Evolutionary conservation across 2,329 filamentous ascomycete genomes (phyloP).

Genomic region (Arthrobotrys pseudoclavata): DNA sequence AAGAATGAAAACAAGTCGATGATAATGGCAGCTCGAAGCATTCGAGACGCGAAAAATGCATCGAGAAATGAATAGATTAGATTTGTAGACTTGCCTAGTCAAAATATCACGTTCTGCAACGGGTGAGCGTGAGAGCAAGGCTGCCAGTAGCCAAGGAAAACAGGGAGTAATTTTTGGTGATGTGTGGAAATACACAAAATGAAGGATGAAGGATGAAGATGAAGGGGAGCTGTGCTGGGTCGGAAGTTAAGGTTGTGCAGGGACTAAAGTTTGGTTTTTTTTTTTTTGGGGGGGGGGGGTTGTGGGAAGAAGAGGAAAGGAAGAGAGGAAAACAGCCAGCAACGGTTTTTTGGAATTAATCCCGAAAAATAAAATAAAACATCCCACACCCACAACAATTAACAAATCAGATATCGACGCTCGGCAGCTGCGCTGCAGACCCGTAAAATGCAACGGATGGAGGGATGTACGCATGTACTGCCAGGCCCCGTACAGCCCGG

Average conservation of each 20-base stretch:
- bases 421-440: constrained; percentile 12
- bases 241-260: constrained; percentile 28
- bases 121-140: constrained; percentile 23
- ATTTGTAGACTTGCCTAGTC: constrained; percentile 17
- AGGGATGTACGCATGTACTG: constrained; percentile 18
- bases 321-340: constrained; percentile 33
- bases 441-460: constrained; percentile 26
- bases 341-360: constrained; percentile 43
- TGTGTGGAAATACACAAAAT: constrained; percentile 10
- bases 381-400: constrained; percentile 59
- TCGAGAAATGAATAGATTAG: constrained; percentile 22
- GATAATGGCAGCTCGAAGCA: constrained; percentile 43
- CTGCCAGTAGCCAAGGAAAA: constrained; percentile 20
- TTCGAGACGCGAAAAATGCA: constrained; percentile 57
- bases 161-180: constrained; percentile 2
- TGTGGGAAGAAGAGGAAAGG: constrained; percentile 33
- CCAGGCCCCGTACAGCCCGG: not conserved
- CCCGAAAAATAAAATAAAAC: constrained; percentile 43
- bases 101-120: constrained; percentile 38
- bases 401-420: constrained; percentile 53
- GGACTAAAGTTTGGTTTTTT: constrained; percentile 24
- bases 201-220: constrained; percentile 27
- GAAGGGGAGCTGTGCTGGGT: constrained; percentile 29
- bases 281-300: constrained; percentile 17
- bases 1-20: constrained; percentile 51